Percentiles rank a stretch among this genome's conserved stretches.
These are phyloP conservation scores for Penicillium simplicissimum DNA, from an alignment of 495 filamentous ascomycete species.

Conservation along the genomic window DNA sequence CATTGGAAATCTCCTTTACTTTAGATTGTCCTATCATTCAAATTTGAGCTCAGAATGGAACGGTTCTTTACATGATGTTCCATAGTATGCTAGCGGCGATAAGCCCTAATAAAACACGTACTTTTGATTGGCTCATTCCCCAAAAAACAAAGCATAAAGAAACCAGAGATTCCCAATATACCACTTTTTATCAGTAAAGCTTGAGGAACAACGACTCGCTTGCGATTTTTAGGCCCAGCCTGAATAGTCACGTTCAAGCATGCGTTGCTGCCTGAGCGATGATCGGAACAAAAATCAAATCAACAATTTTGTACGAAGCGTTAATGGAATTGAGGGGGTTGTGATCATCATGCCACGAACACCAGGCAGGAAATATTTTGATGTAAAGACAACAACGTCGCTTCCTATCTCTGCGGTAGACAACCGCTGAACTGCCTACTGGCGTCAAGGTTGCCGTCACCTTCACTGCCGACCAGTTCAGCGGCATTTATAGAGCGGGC, in stretches of 20 bases:
- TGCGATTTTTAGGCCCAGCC: too few relatives aligned
- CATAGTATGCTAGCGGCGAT: too few relatives aligned
- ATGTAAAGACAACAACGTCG: neutral
- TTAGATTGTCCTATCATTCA: too few relatives aligned
- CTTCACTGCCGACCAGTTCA: neutral
- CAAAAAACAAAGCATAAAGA: too few relatives aligned
- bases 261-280: neutral
- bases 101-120: too few relatives aligned
- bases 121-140: too few relatives aligned
- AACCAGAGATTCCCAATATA: too few relatives aligned
- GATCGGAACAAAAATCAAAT: neutral
- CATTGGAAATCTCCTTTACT: neutral
- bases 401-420: neutral
- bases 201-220: too few relatives aligned
- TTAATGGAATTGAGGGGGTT: neutral
- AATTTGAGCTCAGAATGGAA: too few relatives aligned
- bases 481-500: neutral
- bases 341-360: neutral
- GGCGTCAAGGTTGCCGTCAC: neutral
- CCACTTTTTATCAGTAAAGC: too few relatives aligned
- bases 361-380: neutral
- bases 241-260: neutral
- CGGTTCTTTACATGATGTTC: too few relatives aligned
- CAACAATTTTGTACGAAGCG: neutral
- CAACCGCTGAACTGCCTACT: neutral